Percentiles rank a stretch among this genome's conserved stretches.
These are phyloP conservation scores for Dillenia suffruticosa DNA, from an alignment of 164 flowering plant genomes.

Conservation along the genomic window DNA sequence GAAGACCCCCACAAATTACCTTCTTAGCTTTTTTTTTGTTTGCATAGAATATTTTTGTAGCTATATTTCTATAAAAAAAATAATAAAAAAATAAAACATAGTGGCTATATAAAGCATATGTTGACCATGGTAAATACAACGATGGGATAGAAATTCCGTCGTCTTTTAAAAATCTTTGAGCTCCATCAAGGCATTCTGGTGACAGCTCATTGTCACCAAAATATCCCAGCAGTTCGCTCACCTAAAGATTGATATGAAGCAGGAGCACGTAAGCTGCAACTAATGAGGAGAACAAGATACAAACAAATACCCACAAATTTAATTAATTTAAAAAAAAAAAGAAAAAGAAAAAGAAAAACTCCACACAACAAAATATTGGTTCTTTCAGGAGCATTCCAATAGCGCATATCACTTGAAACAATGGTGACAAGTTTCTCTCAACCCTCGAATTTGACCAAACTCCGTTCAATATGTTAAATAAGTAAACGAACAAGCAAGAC, in stretches of 20 bases:
- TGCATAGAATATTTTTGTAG: no score
- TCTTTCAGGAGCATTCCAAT: conserved; percentile 94
- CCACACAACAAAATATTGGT: conserved; percentile 86
- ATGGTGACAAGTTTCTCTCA: conserved; percentile 83
- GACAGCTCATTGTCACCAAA: conserved; percentile 99
- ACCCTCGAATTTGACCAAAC: conserved; percentile 89
- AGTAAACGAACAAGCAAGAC: no score
- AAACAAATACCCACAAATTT: no score
- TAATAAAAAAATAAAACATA: no score
- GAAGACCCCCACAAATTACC: no score
- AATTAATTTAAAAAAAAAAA: background rate
- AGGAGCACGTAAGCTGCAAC: background rate
- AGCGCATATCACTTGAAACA: conserved; percentile 93
- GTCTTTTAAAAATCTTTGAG: conserved; percentile 76
- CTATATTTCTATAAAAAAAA: no score
- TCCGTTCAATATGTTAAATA: conserved; percentile 31
- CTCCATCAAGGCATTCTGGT: conserved; percentile 99
- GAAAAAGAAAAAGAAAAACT: conserved; percentile 1
- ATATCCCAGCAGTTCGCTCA: conserved; percentile 96
- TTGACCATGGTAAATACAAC: conserved; percentile 40
- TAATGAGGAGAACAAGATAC: no score
- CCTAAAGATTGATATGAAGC: conserved; percentile 34
- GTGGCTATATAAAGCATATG: background rate
- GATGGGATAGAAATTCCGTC: conserved; percentile 98
- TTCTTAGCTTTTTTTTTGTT: no score